Evolutionary conservation across 2,329 filamentous ascomycete genomes (phyloP).

Genomic region (Fusarium sp.): DNA sequence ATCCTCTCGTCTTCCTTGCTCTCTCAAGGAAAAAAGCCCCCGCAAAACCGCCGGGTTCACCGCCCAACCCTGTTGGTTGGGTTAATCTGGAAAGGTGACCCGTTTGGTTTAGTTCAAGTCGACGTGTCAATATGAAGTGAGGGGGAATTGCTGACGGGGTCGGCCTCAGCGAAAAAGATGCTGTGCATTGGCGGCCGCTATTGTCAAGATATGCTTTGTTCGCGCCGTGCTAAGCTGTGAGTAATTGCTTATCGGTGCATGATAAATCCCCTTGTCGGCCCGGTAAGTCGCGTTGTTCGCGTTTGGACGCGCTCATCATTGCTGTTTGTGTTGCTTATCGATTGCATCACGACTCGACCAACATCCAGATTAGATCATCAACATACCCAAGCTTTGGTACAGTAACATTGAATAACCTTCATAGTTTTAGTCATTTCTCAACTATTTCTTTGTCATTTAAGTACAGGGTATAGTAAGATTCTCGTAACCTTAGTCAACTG

Average conservation of each 20-base stretch:
- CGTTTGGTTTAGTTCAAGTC: neutral
- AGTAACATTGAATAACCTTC: neutral
- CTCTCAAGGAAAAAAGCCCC: slow-evolving; percentile 7
- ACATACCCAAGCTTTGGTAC: too few relatives aligned
- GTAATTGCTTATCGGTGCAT: slow-evolving; percentile 20
- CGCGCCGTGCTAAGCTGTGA: slow-evolving; percentile 2
- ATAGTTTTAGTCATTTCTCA: neutral
- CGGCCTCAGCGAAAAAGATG: neutral
- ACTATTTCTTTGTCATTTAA: neutral
- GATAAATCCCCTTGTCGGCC: slow-evolving; percentile 7
- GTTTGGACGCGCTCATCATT: neutral
- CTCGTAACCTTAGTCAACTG: neutral
- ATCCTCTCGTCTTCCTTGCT: slow-evolving; percentile 31
- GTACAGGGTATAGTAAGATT: neutral
- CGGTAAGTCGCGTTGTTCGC: neutral
- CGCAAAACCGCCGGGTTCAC: slow-evolving; percentile 37
- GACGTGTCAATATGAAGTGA: slow-evolving; percentile 15
- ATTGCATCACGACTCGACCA: neutral
- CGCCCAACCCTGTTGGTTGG: slow-evolving; percentile 17
- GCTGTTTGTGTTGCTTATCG: neutral
- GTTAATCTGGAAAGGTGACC: slow-evolving; percentile 4
- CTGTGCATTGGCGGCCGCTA: neutral
- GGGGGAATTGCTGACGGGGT: neutral
- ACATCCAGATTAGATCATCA: neutral
- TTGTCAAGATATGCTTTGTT: neutral